A percentile compares a stretch with the other conserved stretches of the same genome.
Conservation (phyloP, 1,139 yeast species). For the Yamadazyma sp. region DNA sequence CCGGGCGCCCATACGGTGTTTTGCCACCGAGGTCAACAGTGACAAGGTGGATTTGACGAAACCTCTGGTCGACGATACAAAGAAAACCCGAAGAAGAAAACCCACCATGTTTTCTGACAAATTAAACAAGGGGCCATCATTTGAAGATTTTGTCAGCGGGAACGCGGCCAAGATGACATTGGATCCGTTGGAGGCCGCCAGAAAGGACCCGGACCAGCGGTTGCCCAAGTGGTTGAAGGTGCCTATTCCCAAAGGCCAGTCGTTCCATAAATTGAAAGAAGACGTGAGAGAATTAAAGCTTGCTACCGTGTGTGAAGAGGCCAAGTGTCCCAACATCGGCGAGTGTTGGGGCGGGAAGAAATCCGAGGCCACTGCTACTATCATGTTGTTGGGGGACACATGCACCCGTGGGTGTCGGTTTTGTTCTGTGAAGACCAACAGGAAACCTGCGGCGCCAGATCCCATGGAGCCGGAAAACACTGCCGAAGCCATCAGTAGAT, state of each 20-base stretch:
- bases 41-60: conserved; percentile 1
- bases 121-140: conserved; percentile 84
- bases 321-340: conserved; percentile 97
- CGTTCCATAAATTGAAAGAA: conserved; percentile 73
- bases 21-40: conserved; percentile 13
- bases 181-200: conserved; percentile 72
- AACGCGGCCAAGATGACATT: conserved; percentile 61
- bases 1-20: conserved; percentile 1
- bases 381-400: conserved; percentile 97
- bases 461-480: conserved; percentile 97
- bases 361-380: conserved; percentile 97
- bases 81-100: conserved; percentile 36
- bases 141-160: conserved; percentile 85
- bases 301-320: conserved; percentile 97
- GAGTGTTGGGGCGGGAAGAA: conserved; percentile 99
- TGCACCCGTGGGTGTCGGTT: conserved; percentile 98
- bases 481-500: conserved; percentile 93
- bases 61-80: conserved; percentile 6
- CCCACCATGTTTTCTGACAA: conserved; percentile 65
- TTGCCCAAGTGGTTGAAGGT: conserved; percentile 94
- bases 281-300: conserved; percentile 87
- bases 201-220: conserved; percentile 60
- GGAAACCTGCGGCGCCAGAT: conserved; percentile 86
- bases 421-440: conserved; percentile 92
- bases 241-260: conserved; percentile 90